Conservation (phyloP, 352 stramenopile species). For the Globisporangium acanthophoron region DNA sequence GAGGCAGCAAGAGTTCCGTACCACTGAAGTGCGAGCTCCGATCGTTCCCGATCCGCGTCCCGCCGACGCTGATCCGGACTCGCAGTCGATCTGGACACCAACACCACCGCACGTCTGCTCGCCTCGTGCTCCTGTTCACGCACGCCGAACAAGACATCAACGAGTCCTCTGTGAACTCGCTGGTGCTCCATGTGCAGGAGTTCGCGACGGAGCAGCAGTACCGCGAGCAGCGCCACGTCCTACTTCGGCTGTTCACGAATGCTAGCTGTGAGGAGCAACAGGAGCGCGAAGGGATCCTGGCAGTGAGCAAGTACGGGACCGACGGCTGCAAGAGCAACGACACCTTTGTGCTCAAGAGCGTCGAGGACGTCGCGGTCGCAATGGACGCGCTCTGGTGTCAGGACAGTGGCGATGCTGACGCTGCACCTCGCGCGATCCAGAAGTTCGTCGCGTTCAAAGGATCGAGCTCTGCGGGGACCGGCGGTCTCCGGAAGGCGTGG, state of each 20-base stretch:
- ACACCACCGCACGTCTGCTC: background rate
- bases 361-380: conserved; percentile 10
- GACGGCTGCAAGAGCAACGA: conserved; percentile 10
- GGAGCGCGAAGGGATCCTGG: background rate
- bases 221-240: conserved; percentile 6
- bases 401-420: background rate
- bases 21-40: conserved; percentile 9
- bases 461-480: conserved; percentile 1
- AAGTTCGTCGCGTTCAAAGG: conserved; percentile 44
- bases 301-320: conserved; percentile 7
- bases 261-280: background rate
- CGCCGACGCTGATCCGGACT: conserved; percentile 17
- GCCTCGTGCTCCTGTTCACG: conserved; percentile 9
- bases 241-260: conserved; percentile 6
- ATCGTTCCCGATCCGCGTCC: conserved; percentile 21
- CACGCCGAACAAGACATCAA: background rate
- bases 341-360: conserved; percentile 5
- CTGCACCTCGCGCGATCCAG: conserved; percentile 27
- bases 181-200: conserved; percentile 11
- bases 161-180: background rate
- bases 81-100: background rate
- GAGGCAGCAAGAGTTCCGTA: background rate
- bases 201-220: conserved; percentile 10
- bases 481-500: conserved; percentile 29
- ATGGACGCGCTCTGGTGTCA: conserved; percentile 12